Conservation (phyloP, 1,284 basidiomycete genomes). For the Austroboletus olivaceoglutinosus region DNA sequence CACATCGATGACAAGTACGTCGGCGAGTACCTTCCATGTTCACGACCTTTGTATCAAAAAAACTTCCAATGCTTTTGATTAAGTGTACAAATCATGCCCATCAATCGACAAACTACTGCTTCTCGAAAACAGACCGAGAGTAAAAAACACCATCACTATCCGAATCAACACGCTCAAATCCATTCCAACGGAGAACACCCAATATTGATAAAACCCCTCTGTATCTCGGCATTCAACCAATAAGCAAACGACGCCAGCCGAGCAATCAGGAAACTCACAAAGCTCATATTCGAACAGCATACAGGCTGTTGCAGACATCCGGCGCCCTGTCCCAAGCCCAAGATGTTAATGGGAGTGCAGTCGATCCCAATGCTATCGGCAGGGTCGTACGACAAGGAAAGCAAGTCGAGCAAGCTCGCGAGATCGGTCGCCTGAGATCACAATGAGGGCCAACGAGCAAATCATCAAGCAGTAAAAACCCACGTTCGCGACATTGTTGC, state of each 20-base stretch:
- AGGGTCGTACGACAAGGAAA: constrained; percentile 17
- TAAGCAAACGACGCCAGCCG: background rate
- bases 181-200: constrained; percentile 28
- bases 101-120: no score
- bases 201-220: constrained; percentile 21
- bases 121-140: no score
- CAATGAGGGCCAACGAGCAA: background rate
- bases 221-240: background rate
- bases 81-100: no score
- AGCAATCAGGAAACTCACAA: constrained; percentile 14
- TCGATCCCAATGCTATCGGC: constrained; percentile 23
- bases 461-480: constrained; percentile 2
- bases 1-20: no score
- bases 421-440: constrained; percentile 9
- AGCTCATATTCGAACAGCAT: constrained; percentile 17
- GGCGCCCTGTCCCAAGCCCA: constrained; percentile 21
- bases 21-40: no score
- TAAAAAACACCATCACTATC: no score
- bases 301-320: constrained; percentile 24
- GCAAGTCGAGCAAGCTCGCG: constrained; percentile 8
- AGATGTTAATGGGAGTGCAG: constrained; percentile 24
- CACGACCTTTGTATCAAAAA: no score
- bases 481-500: constrained; percentile 19
- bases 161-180: constrained; percentile 4
- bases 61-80: no score